These are phyloP conservation scores for Suillus brevipes DNA, from an alignment of 768 basidiomycete species.

Conservation along the genomic window DNA sequence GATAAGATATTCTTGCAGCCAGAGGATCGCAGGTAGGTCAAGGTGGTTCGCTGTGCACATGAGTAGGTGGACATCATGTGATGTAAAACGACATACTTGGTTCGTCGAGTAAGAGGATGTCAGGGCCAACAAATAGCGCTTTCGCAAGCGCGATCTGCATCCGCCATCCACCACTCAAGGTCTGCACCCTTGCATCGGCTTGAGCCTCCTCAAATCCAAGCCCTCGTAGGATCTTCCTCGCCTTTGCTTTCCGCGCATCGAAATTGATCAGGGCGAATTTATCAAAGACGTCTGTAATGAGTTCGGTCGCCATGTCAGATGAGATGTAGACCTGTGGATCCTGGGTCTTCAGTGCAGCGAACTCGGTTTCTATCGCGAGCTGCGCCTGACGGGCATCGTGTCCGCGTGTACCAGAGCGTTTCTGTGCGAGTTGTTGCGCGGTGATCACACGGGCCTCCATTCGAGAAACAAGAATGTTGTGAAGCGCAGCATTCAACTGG, in stretches of 20 bases:
- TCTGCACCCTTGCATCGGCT: slow-evolving; percentile 29
- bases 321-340: slow-evolving; percentile 12
- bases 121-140: slow-evolving; percentile 54
- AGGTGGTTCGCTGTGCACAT: slow-evolving; percentile 35
- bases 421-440: slow-evolving; percentile 12
- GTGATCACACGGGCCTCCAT: background rate
- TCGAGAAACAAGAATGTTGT: slow-evolving; percentile 12
- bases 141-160: slow-evolving; percentile 60
- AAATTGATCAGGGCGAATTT: slow-evolving; percentile 11
- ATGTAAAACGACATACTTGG: slow-evolving; percentile 35
- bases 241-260: slow-evolving; percentile 25
- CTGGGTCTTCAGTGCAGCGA: slow-evolving; percentile 6
- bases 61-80: background rate
- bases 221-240: slow-evolving; percentile 53
- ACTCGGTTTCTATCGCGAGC: slow-evolving; percentile 10
- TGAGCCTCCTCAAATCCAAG: slow-evolving; percentile 53
- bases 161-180: slow-evolving; percentile 67
- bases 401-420: slow-evolving; percentile 13
- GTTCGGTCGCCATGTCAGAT: slow-evolving; percentile 7
- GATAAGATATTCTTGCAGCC: slow-evolving; percentile 53
- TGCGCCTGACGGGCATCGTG: slow-evolving; percentile 14
- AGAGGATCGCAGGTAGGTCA: slow-evolving; percentile 54
- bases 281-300: slow-evolving; percentile 13
- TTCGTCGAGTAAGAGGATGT: slow-evolving; percentile 63
- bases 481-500: slow-evolving; percentile 6